Evolutionary conservation across 2,329 filamentous ascomycete genomes (phyloP).

Genomic region (Ophiobolus disseminans): DNA sequence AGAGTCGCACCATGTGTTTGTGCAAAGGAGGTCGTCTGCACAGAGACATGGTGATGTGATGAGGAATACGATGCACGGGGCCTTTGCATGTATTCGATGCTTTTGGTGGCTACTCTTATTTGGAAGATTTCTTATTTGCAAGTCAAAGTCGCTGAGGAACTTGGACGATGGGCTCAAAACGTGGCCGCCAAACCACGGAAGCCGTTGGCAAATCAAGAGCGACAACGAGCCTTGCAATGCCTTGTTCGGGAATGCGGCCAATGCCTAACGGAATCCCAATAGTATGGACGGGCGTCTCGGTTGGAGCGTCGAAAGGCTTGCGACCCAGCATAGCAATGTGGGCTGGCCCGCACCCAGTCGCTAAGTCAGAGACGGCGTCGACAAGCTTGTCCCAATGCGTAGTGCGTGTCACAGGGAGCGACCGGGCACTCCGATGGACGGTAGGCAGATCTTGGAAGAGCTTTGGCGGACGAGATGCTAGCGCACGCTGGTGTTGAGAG

Average conservation of each 20-base stretch:
- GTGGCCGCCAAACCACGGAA: conserved; percentile 37
- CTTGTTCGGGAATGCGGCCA: conserved; percentile 16
- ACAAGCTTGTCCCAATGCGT: conserved; percentile 33
- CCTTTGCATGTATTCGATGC: conserved; percentile 3
- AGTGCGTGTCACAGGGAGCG: conserved; percentile 34
- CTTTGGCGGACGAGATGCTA: conserved; percentile 29
- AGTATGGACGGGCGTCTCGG: conserved; percentile 44
- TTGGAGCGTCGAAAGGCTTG: conserved; percentile 30
- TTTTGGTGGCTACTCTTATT: not conserved
- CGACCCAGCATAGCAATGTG: conserved; percentile 21
- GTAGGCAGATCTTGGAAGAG: conserved; percentile 21
- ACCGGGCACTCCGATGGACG: conserved; percentile 34
- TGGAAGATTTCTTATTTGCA: not conserved
- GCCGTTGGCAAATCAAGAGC: conserved; percentile 12
- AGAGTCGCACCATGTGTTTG: too few species aligned
- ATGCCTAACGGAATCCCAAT: conserved; percentile 38
- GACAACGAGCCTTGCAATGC: conserved; percentile 11
- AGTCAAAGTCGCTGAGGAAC: too few species aligned
- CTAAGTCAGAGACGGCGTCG: conserved; percentile 30
- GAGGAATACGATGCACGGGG: not conserved
- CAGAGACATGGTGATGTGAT: conserved; percentile 3
- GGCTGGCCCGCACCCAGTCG: conserved; percentile 22
- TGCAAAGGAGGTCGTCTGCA: conserved; percentile 22
- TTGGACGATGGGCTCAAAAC: conserved; percentile 45
- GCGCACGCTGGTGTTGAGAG: conserved; percentile 10